Percentiles rank a stretch among this genome's conserved stretches.
phyloP scores from a whole-genome alignment of 129 eudicot genomes.

The Heracleum sosnowskyi region DNA sequence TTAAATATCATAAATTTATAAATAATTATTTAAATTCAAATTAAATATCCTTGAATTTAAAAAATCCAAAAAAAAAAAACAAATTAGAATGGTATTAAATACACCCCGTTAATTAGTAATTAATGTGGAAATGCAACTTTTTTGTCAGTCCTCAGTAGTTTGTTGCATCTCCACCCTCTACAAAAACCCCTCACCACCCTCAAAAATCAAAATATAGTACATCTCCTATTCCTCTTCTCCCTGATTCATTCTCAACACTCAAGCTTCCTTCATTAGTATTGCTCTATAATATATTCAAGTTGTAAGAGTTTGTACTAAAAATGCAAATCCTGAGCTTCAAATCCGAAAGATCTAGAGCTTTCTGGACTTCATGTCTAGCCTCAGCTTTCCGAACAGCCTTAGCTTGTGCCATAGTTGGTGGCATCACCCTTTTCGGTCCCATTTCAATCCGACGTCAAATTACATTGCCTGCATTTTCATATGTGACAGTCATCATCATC shows the following conservation, averaged over 20 bases:
- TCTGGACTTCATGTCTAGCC: slow-evolving; percentile 51
- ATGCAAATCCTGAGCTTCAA: neutral
- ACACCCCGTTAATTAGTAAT: too few species aligned
- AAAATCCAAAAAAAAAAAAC: too few species aligned
- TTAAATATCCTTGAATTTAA: too few species aligned
- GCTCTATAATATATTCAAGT: neutral
- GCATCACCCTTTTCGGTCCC: slow-evolving; percentile 74
- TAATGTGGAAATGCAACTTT: too few species aligned
- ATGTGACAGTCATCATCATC: slow-evolving; percentile 63
- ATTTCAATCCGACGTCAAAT: slow-evolving; percentile 28
- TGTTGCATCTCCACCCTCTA: neutral
- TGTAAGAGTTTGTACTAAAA: too few species aligned
- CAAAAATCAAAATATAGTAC: neutral
- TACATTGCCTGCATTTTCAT: slow-evolving; percentile 74
- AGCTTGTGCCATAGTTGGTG: slow-evolving; percentile 70
- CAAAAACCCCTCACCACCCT: slow-evolving; percentile 10
- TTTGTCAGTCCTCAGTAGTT: neutral
- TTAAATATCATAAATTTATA: too few species aligned
- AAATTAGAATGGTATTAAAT: too few species aligned
- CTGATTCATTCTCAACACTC: neutral
- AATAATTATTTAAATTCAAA: too few species aligned
- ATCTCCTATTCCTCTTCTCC: neutral
- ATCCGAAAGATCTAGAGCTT: slow-evolving; percentile 17
- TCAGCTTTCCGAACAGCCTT: slow-evolving; percentile 64
- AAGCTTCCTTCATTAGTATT: neutral